These are phyloP conservation scores for Talaromyces amestolkiae DNA, from an alignment of 2,329 filamentous ascomycete genomes.

Conservation along the genomic window DNA sequence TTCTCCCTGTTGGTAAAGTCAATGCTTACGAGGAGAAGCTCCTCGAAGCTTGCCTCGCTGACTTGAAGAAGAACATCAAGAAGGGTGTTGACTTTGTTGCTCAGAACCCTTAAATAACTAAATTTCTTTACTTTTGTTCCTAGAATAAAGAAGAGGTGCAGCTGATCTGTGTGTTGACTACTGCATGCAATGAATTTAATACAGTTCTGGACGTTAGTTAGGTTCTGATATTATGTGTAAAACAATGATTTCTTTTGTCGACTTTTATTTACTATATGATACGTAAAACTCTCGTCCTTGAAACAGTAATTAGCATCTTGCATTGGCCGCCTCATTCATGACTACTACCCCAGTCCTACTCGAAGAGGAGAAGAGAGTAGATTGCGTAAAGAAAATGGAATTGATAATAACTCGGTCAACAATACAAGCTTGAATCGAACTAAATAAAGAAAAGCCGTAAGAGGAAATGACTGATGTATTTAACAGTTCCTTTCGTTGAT, in stretches of 20 bases:
- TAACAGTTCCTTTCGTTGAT: neutral
- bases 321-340: neutral
- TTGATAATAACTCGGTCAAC: constrained; percentile 2
- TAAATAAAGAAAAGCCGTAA: neutral
- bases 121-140: neutral
- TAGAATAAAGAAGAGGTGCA: neutral
- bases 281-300: too few species aligned
- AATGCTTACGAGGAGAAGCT: constrained; percentile 85
- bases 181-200: constrained; percentile 11
- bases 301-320: too few species aligned
- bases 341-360: neutral
- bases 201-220: constrained; percentile 11
- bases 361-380: neutral
- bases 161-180: constrained; percentile 10
- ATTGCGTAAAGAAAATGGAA: neutral
- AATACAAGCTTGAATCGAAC: constrained; percentile 4
- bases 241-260: constrained; percentile 16
- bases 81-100: constrained; percentile 75
- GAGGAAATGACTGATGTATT: neutral
- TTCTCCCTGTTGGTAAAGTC: constrained; percentile 80
- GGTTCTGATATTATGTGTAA: constrained; percentile 14
- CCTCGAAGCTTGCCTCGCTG: constrained; percentile 76
- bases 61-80: constrained; percentile 73
- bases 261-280: too few species aligned
- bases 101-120: constrained; percentile 50